phyloP scores from a whole-genome alignment of 163 green algal genomes.

The Scenedesmus sp. region DNA sequence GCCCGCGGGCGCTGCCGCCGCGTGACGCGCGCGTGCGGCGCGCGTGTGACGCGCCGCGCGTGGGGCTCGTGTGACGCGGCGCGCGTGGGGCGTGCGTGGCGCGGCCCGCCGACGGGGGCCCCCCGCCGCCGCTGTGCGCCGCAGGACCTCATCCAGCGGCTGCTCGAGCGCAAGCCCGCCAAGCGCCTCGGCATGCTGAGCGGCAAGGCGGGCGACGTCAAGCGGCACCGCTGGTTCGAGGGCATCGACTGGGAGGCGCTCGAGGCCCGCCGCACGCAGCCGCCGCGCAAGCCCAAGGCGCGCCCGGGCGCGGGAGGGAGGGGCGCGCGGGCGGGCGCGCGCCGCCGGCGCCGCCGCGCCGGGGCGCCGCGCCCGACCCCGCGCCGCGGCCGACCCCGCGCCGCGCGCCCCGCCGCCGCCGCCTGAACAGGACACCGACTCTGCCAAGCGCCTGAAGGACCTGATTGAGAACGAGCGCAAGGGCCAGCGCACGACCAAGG shows the following conservation, averaged over 20 bases:
- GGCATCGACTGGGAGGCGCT: slow-evolving; percentile 91
- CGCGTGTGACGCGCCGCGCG: neutral
- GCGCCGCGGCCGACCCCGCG: neutral
- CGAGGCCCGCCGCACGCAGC: slow-evolving; percentile 69
- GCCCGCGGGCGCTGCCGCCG: no score
- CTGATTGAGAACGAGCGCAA: slow-evolving; percentile 74
- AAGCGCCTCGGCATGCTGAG: slow-evolving; percentile 90
- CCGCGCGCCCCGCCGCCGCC: neutral
- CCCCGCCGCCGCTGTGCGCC: neutral
- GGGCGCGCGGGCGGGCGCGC: no score
- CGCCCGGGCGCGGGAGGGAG: no score
- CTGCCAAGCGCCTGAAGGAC: slow-evolving; percentile 86
- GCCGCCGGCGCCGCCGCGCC: neutral
- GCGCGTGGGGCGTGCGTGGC: neutral
- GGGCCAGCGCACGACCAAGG: slow-evolving; percentile 62
- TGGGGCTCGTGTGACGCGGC: neutral
- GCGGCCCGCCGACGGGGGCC: no score
- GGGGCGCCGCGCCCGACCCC: neutral
- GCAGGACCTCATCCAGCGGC: slow-evolving; percentile 82
- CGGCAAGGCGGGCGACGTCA: slow-evolving; percentile 86
- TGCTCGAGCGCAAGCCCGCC: slow-evolving; percentile 92
- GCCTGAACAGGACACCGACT: slow-evolving; percentile 72
- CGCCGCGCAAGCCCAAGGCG: slow-evolving; percentile 74
- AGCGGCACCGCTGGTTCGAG: slow-evolving; percentile 94
- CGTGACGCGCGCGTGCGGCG: neutral